A percentile compares a stretch with the other conserved stretches of the same genome.
These are phyloP conservation scores for Phytopythium kandeliae DNA, from an alignment of 352 stramenopile species.

Conservation along the genomic window DNA sequence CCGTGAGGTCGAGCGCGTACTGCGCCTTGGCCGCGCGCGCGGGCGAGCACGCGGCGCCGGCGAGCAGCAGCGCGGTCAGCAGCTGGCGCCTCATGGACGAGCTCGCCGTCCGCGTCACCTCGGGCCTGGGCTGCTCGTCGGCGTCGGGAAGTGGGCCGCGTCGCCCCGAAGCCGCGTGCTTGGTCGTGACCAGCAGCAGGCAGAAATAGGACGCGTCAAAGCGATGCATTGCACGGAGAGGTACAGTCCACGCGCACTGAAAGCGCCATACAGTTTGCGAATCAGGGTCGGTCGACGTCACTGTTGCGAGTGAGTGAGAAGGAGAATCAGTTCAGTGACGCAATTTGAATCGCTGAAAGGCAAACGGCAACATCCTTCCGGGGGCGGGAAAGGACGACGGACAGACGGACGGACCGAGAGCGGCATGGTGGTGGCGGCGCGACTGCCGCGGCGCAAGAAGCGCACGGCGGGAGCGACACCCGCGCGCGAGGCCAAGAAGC, in stretches of 20 bases:
- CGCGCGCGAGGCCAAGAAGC: background rate
- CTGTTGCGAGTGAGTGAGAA: no score
- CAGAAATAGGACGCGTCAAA: no score
- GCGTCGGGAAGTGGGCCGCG: no score
- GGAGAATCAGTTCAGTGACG: background rate
- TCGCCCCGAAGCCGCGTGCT: no score
- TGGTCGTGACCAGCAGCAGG: no score
- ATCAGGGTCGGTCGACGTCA: no score
- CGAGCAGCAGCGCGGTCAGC: conserved; percentile 12
- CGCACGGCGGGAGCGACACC: conserved; percentile 5
- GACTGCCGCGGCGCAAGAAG: conserved; percentile 5
- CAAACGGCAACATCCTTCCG: background rate
- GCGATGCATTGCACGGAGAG: no score
- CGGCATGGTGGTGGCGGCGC: background rate
- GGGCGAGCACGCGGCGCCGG: background rate
- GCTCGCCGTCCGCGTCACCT: no score
- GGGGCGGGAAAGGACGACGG: background rate
- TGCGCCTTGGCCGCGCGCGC: conserved; percentile 16
- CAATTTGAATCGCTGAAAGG: background rate
- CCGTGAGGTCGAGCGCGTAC: conserved; percentile 37
- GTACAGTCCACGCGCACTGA: background rate
- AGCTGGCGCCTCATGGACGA: conserved; percentile 12
- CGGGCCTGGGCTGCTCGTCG: no score
- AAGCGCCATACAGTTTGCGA: no score
- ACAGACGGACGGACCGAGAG: background rate